Percentiles rank a stretch among this genome's conserved stretches.
These are phyloP conservation scores for Solanum raphanifolium DNA, from an alignment of 257 asterid species.

Conservation along the genomic window DNA sequence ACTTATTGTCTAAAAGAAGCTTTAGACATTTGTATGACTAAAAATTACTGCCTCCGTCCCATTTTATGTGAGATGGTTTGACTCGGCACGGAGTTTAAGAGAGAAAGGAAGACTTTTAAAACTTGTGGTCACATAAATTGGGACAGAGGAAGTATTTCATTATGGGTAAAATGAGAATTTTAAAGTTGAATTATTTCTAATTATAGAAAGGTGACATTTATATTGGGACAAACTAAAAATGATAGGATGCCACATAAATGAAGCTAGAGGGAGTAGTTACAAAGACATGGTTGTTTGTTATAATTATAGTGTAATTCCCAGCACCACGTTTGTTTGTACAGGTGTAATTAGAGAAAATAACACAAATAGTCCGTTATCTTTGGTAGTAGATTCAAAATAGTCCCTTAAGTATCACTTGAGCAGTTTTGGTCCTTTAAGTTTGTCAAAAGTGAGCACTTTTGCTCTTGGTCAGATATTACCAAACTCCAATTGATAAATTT, in stretches of 20 bases:
- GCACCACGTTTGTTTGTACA: not conserved
- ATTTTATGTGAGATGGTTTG: too few relatives aligned
- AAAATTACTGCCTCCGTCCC: too few relatives aligned
- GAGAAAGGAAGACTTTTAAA: too few relatives aligned
- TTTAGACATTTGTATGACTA: not conserved
- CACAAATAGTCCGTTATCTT: not conserved
- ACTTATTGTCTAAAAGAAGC: not conserved
- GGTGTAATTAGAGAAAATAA: not conserved
- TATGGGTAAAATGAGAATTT: not conserved
- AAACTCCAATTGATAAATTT: not conserved
- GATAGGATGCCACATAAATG: not conserved
- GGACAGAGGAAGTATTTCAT: not conserved
- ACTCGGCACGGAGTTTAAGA: too few relatives aligned
- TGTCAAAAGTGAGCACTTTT: not conserved
- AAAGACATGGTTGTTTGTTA: not conserved
- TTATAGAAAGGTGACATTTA: not conserved
- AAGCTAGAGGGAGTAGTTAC: not conserved
- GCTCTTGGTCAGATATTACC: not conserved
- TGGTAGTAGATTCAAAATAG: not conserved
- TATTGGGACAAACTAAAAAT: not conserved
- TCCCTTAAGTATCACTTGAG: not conserved
- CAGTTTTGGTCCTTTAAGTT: not conserved
- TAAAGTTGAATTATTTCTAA: not conserved
- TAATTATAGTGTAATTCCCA: not conserved
- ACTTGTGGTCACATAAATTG: too few relatives aligned